phyloP scores from a whole-genome alignment of 108 stramenopile genomes.

The Skeletonema menzelii region DNA sequence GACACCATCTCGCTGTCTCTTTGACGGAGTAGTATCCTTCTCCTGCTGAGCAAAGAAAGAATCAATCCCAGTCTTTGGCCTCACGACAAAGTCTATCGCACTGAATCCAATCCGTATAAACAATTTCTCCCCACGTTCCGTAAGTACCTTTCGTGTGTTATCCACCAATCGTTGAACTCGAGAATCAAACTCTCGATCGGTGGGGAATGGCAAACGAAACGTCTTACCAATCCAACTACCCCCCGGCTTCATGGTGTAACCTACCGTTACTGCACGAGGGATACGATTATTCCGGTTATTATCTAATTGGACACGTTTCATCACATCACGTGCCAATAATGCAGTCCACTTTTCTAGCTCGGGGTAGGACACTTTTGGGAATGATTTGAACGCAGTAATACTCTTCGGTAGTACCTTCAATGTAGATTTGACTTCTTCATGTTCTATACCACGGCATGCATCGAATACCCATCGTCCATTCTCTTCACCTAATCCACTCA shows the following conservation, averaged over 20 bases:
- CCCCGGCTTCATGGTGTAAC: slow-evolving; percentile 53
- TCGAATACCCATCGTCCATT: slow-evolving; percentile 68
- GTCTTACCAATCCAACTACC: slow-evolving; percentile 45
- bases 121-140: slow-evolving; percentile 17
- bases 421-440: slow-evolving; percentile 69
- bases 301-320: slow-evolving; percentile 71
- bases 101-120: slow-evolving; percentile 50
- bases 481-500: slow-evolving; percentile 51
- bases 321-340: slow-evolving; percentile 68
- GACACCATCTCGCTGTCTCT: not conserved
- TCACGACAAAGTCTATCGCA: slow-evolving; percentile 47
- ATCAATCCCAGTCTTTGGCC: slow-evolving; percentile 49
- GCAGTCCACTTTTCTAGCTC: slow-evolving; percentile 70
- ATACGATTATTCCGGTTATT: slow-evolving; percentile 64
- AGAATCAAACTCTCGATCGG: slow-evolving; percentile 35
- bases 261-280: slow-evolving; percentile 69
- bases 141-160: slow-evolving; percentile 29
- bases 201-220: slow-evolving; percentile 50
- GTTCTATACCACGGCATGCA: slow-evolving; percentile 69
- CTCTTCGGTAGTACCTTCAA: slow-evolving; percentile 71
- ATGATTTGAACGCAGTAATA: slow-evolving; percentile 86
- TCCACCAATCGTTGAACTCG: slow-evolving; percentile 36
- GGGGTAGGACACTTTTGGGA: slow-evolving; percentile 41
- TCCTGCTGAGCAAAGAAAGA: slow-evolving; percentile 35
- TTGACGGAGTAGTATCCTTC: not conserved